A percentile compares a stretch with the other conserved stretches of the same genome.
Conservation (phyloP, 176 grass and related monocot genomes). For the Puya raimondii region DNA sequence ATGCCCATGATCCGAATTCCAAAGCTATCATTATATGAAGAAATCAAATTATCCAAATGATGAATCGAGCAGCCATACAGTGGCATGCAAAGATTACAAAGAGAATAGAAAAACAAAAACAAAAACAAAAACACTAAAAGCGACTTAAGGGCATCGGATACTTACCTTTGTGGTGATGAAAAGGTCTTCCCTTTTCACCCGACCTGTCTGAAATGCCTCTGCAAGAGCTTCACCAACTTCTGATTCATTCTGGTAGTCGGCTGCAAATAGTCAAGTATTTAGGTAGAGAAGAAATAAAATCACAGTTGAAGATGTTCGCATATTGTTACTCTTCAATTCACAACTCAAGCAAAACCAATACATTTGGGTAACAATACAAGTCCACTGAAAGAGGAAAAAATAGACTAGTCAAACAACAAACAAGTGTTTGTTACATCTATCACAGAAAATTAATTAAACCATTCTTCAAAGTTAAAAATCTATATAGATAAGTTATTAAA, state of each 20-base stretch:
- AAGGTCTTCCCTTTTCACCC: conserved; percentile 80
- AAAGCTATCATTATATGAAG: conserved; percentile 26
- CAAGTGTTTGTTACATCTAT: too few relatives aligned
- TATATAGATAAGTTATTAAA: too few relatives aligned
- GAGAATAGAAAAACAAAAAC: neutral
- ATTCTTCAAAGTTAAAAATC: too few relatives aligned
- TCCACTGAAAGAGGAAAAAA: neutral
- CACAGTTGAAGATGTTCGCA: neutral
- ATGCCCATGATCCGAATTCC: conserved; percentile 89
- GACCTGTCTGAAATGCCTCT: conserved; percentile 59
- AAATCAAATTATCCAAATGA: conserved; percentile 1
- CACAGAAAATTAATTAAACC: too few relatives aligned
- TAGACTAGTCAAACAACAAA: too few relatives aligned
- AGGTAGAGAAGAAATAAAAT: neutral
- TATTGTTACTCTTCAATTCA: neutral
- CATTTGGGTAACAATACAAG: conserved; percentile 3
- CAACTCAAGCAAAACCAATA: neutral
- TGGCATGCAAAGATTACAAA: too few relatives aligned
- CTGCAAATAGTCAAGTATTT: conserved; percentile 16
- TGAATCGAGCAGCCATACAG: neutral
- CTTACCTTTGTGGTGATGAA: conserved; percentile 92
- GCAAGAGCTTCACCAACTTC: conserved; percentile 80
- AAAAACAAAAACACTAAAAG: neutral
- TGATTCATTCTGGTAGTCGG: conserved; percentile 83
- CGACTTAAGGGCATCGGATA: neutral